phyloP scores from a whole-genome alignment of 2,329 filamentous ascomycete species.

The Pseudofabraea citricarpa region DNA sequence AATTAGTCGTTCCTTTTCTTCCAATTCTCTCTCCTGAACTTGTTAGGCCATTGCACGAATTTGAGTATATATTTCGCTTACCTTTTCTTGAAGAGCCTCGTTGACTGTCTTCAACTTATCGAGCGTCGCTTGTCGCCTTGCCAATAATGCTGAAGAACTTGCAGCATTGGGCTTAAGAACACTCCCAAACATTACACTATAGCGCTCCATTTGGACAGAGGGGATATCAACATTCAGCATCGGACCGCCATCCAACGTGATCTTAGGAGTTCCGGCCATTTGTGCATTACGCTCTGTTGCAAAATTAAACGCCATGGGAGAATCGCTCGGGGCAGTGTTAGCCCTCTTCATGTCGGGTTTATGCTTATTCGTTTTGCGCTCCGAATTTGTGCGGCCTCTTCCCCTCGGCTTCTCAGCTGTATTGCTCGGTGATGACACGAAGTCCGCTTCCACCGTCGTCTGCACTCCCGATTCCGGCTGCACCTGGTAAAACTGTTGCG shows the following conservation, averaged over 20 bases:
- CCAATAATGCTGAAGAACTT: conserved; percentile 36
- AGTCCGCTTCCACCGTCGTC: conserved; percentile 7
- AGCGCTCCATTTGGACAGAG: conserved; percentile 74
- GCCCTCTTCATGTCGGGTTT: conserved; percentile 21
- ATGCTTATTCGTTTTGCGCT: conserved; percentile 13
- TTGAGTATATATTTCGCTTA: conserved; percentile 11
- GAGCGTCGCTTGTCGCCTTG: conserved; percentile 53
- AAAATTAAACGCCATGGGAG: conserved; percentile 16
- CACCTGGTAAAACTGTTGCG: conserved; percentile 24
- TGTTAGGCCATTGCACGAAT: conserved; percentile 31
- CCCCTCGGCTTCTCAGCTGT: conserved; percentile 12
- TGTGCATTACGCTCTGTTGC: conserved; percentile 15
- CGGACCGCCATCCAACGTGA: conserved; percentile 17
- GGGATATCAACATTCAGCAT: conserved; percentile 77
- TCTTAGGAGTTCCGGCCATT: conserved; percentile 11
- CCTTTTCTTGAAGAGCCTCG: conserved; percentile 35
- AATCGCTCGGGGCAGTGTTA: conserved; percentile 23
- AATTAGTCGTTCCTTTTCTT: conserved; percentile 15
- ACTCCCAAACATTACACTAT: conserved; percentile 87
- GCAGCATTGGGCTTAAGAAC: conserved; percentile 48
- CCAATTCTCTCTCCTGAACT: not conserved
- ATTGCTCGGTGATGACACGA: conserved; percentile 2
- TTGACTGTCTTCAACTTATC: conserved; percentile 52
- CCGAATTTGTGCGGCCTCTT: conserved; percentile 18
- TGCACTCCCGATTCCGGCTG: conserved; percentile 16